Percentiles rank a stretch among this genome's conserved stretches.
phyloP scores from a whole-genome alignment of 768 basidiomycete species.

The Leccinum variicolor region DNA sequence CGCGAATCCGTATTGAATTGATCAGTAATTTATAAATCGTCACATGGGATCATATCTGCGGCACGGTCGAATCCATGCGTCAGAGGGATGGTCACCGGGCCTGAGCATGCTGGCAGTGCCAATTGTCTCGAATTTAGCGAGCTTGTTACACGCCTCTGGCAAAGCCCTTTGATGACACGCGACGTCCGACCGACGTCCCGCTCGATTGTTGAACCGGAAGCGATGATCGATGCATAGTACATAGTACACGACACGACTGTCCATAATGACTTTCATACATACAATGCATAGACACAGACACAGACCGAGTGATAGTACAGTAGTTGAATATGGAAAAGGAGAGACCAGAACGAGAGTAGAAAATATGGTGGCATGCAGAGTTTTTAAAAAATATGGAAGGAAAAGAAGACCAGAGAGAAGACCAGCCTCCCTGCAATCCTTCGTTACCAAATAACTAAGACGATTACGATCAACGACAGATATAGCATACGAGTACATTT shows the following conservation, averaged over 20 bases:
- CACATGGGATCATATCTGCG: background rate
- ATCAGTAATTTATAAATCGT: background rate
- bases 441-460: slow-evolving; percentile 22
- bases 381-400: slow-evolving; percentile 5
- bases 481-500: background rate
- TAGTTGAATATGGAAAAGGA: background rate
- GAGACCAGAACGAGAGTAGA: background rate
- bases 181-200: background rate
- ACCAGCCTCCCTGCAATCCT: slow-evolving; percentile 16
- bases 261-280: background rate
- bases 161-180: background rate
- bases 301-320: background rate
- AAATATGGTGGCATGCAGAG: background rate
- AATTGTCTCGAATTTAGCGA: background rate
- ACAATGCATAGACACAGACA: background rate
- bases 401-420: slow-evolving; percentile 1
- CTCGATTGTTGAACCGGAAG: background rate
- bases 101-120: background rate
- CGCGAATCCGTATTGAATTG: background rate
- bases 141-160: background rate
- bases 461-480: slow-evolving; percentile 10
- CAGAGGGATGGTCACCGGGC: background rate
- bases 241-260: background rate
- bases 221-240: background rate
- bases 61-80: background rate